A percentile compares a stretch with the other conserved stretches of the same genome.
These are phyloP conservation scores for Fusarium nurragi DNA, from an alignment of 2,329 filamentous ascomycete genomes.

Conservation along the genomic window DNA sequence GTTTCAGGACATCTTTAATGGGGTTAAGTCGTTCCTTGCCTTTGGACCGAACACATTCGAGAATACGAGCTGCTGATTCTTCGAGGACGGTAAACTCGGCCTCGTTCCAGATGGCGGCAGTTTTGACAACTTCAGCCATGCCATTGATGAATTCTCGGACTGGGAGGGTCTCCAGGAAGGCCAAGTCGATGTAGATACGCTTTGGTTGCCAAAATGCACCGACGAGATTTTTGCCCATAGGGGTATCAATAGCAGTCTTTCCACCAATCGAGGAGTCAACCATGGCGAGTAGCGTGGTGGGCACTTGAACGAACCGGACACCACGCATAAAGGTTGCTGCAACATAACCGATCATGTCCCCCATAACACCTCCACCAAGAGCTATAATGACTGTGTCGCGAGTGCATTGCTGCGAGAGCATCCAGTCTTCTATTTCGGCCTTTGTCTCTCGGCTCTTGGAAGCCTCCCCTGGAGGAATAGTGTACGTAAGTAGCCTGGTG, in stretches of 20 bases:
- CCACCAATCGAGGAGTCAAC: constrained; percentile 98
- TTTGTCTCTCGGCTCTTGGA: constrained; percentile 95
- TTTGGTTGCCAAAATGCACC: constrained; percentile 97
- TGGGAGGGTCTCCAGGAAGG: constrained; percentile 90
- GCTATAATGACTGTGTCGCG: constrained; percentile 95
- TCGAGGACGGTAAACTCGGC: constrained; percentile 86
- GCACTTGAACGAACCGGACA: constrained; percentile 94
- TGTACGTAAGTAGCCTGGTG: constrained; percentile 82
- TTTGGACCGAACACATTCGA: constrained; percentile 55
- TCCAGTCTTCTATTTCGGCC: constrained; percentile 96
- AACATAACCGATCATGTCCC: constrained; percentile 97
- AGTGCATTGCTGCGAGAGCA: constrained; percentile 90
- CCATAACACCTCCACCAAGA: constrained; percentile 94
- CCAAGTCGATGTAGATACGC: constrained; percentile 92
- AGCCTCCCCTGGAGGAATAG: constrained; percentile 88
- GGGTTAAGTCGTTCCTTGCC: constrained; percentile 69
- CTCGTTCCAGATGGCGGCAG: constrained; percentile 95
- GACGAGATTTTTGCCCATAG: constrained; percentile 93
- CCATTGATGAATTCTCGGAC: constrained; percentile 96
- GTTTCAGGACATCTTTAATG: constrained; percentile 76
- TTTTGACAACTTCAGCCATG: constrained; percentile 98
- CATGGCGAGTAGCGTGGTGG: constrained; percentile 94
- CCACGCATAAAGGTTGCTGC: constrained; percentile 99
- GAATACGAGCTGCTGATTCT: constrained; percentile 78
- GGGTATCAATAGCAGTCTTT: constrained; percentile 97